Conservation (phyloP, 345 rosid species). For the Combretum micranthum region DNA sequence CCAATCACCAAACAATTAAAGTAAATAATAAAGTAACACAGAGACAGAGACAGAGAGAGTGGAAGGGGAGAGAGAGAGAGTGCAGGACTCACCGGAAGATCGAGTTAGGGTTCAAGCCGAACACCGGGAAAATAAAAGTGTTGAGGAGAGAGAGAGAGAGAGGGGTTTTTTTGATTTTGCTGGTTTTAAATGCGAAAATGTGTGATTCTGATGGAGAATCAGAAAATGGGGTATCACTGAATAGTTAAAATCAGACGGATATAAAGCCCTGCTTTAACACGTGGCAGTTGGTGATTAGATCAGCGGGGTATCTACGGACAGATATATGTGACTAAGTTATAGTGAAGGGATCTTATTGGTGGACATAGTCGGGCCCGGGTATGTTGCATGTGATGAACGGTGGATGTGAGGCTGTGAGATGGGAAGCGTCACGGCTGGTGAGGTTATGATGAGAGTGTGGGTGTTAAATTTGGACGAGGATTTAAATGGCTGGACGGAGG, state of each 20-base stretch:
- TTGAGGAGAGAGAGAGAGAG: constrained; percentile 19
- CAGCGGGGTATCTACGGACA: too few species aligned
- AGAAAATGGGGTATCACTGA: constrained; percentile 10
- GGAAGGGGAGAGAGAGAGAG: constrained; percentile 33
- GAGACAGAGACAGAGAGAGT: constrained; percentile 1
- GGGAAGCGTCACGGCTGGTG: too few species aligned
- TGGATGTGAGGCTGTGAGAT: too few species aligned
- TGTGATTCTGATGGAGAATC: constrained; percentile 22
- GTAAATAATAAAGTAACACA: background rate
- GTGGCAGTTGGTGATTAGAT: constrained; percentile 13
- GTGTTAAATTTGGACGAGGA: too few species aligned
- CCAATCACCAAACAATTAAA: constrained; percentile 2
- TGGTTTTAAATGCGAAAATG: constrained; percentile 9
- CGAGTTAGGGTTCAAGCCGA: constrained; percentile 68
- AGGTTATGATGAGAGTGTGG: too few species aligned
- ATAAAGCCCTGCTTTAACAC: background rate
- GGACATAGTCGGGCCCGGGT: too few species aligned
- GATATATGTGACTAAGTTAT: background rate
- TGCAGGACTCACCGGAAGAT: constrained; percentile 30
- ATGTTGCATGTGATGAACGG: too few species aligned
- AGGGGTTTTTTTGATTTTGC: constrained; percentile 7
- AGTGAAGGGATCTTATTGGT: background rate
- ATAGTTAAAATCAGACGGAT: constrained; percentile 25
- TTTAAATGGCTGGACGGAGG: too few species aligned
- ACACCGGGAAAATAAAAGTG: constrained; percentile 12